Percentiles rank a stretch among this genome's conserved stretches.
Evolutionary conservation across 2,329 filamentous ascomycete species (phyloP).

Genomic region (Diatrype stigma): DNA sequence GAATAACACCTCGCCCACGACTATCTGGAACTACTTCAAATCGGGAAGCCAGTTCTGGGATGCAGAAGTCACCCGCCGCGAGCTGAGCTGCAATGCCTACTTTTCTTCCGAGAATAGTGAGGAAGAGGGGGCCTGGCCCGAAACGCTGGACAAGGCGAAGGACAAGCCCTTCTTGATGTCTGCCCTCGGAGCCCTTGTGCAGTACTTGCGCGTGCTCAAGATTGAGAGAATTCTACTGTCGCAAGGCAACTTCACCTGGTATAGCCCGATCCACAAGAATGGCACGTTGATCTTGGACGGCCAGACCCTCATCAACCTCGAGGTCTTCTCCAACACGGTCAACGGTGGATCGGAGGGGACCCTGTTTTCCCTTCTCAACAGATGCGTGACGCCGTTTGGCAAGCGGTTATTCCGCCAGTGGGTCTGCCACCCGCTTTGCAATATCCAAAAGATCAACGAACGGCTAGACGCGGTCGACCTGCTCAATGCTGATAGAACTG

Average conservation of each 20-base stretch:
- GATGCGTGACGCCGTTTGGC: constrained; percentile 93
- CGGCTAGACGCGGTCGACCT: constrained; percentile 87
- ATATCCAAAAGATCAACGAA: constrained; percentile 84
- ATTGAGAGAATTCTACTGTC: constrained; percentile 84
- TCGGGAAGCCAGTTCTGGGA: constrained; percentile 86
- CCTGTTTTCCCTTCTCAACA: constrained; percentile 83
- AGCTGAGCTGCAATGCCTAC: constrained; percentile 76
- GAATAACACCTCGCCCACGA: constrained; percentile 89
- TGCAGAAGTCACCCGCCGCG: constrained; percentile 73
- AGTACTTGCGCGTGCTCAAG: constrained; percentile 83
- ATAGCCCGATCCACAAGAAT: constrained; percentile 86
- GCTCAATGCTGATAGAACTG: constrained; percentile 73
- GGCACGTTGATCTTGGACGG: constrained; percentile 90
- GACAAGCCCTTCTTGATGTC: constrained; percentile 85
- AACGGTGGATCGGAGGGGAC: constrained; percentile 84
- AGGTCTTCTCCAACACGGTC: constrained; percentile 89
- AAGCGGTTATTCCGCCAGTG: constrained; percentile 95
- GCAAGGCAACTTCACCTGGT: constrained; percentile 85
- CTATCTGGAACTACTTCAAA: constrained; percentile 93
- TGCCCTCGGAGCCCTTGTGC: constrained; percentile 80
- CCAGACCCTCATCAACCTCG: constrained; percentile 96
- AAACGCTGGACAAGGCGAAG: constrained; percentile 64
- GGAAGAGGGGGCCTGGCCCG: constrained; percentile 68
- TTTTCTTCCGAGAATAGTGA: constrained; percentile 57
- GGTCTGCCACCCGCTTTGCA: constrained; percentile 92